Conservation (phyloP, 1,139 yeast species). For the Pneumocystis sp. region DNA sequence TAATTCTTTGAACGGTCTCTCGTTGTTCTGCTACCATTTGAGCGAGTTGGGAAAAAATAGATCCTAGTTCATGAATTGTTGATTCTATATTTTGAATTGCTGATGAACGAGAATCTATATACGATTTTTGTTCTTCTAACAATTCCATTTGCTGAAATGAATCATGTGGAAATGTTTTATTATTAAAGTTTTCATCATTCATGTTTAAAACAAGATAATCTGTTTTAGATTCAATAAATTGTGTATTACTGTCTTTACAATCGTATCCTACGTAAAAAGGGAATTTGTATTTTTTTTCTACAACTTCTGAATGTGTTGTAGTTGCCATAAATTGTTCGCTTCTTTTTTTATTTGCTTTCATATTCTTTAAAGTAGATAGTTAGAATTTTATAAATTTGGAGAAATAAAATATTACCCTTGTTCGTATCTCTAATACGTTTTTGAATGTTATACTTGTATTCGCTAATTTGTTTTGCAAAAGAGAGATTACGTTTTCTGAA, state of each 20-base stretch:
- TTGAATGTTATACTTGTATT: conserved; percentile 88
- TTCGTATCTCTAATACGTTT: conserved; percentile 72
- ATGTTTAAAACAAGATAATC: background rate
- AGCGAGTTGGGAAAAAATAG: conserved; percentile 83
- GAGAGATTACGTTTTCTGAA: conserved; percentile 71
- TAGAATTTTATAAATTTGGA: background rate
- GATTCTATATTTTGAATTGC: conserved; percentile 95
- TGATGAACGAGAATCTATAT: conserved; percentile 65
- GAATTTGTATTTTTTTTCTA: background rate
- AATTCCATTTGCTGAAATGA: conserved; percentile 56
- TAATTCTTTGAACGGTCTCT: conserved; percentile 78
- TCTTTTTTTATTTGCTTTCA: conserved; percentile 63
- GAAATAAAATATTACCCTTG: conserved; percentile 27
- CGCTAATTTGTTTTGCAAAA: conserved; percentile 76
- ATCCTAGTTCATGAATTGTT: conserved; percentile 92
- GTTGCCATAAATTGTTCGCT: conserved; percentile 57
- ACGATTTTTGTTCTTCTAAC: conserved; percentile 52
- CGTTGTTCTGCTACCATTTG: conserved; percentile 98
- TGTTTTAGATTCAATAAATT: conserved; percentile 8
- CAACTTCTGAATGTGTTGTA: background rate
- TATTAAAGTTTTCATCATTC: background rate
- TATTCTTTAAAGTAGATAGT: conserved; percentile 29
- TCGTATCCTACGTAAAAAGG: background rate
- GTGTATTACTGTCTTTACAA: background rate
- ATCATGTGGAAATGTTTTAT: conserved; percentile 32